Conservation (phyloP, 2,329 filamentous ascomycete species). For the Ceratocystis eucalypticola region DNA sequence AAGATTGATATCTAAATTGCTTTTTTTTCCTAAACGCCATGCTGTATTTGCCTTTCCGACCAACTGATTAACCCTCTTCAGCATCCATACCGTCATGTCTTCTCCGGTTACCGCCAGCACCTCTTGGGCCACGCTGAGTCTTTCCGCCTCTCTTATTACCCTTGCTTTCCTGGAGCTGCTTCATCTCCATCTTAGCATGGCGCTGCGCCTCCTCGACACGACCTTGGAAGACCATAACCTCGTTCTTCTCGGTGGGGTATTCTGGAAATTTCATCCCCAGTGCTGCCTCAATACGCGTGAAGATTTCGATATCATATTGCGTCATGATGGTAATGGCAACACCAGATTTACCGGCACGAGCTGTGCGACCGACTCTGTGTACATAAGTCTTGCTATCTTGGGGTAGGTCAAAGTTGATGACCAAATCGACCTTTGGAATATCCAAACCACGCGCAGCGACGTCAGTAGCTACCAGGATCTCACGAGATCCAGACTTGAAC, state of each 20-base stretch:
- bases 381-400: constrained; percentile 82
- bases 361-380: constrained; percentile 77
- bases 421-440: constrained; percentile 79
- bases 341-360: constrained; percentile 72
- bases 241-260: constrained; percentile 60
- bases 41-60: neutral
- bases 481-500: constrained; percentile 65
- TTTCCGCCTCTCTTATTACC: constrained; percentile 41
- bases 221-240: constrained; percentile 68
- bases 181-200: constrained; percentile 68
- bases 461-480: constrained; percentile 85
- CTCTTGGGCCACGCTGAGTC: constrained; percentile 25
- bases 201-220: constrained; percentile 75
- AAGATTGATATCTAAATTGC: constrained; percentile 2
- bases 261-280: constrained; percentile 63
- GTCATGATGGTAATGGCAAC: constrained; percentile 70
- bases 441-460: constrained; percentile 88
- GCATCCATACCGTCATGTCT: constrained; percentile 54
- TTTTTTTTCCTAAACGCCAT: constrained; percentile 1
- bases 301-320: constrained; percentile 77
- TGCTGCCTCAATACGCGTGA: constrained; percentile 66
- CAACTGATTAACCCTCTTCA: constrained; percentile 47
- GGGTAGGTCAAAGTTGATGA: constrained; percentile 76
- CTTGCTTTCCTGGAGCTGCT: constrained; percentile 58
- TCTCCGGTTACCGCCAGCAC: constrained; percentile 30